A percentile compares a stretch with the other conserved stretches of the same genome.
phyloP scores from a whole-genome alignment of 2,329 filamentous ascomycete species.

The Allantophomopsis cytisporea region DNA sequence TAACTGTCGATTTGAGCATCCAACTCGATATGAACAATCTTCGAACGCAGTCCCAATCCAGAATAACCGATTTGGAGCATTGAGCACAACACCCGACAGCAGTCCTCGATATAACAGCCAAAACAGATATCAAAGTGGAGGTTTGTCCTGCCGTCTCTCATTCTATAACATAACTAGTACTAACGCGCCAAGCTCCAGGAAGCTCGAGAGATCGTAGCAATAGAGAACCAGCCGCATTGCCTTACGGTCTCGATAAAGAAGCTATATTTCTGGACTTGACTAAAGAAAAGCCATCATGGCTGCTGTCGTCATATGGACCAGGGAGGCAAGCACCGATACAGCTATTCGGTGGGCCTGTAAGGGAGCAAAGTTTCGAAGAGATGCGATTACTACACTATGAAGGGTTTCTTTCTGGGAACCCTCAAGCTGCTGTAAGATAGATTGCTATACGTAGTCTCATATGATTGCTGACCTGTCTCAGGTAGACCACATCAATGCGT shows the following conservation, averaged over 20 bases:
- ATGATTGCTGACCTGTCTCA: slow-evolving; percentile 17
- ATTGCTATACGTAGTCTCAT: no score
- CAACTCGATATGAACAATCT: slow-evolving; percentile 1
- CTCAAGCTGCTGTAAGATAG: slow-evolving; percentile 25
- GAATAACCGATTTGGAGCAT: no score
- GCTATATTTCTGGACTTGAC: slow-evolving; percentile 54
- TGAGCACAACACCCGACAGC: neutral
- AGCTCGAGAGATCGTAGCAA: neutral
- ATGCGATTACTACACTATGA: slow-evolving; percentile 68
- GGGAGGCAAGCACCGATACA: slow-evolving; percentile 65
- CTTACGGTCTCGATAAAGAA: slow-evolving; percentile 19
- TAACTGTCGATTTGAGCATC: slow-evolving; percentile 39
- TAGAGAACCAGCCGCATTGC: neutral
- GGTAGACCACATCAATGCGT: slow-evolving; percentile 43
- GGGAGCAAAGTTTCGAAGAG: slow-evolving; percentile 85
- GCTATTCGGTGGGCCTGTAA: slow-evolving; percentile 63
- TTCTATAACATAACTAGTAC: neutral
- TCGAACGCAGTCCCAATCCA: neutral
- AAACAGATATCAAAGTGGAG: neutral
- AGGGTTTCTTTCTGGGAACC: slow-evolving; percentile 45
- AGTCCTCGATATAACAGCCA: neutral
- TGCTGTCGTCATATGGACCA: slow-evolving; percentile 76
- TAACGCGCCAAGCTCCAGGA: neutral
- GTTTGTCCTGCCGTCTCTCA: neutral
- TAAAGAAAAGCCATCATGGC: slow-evolving; percentile 66